phyloP scores from a whole-genome alignment of 139 green algal species.

The Picochlorum sp. region DNA sequence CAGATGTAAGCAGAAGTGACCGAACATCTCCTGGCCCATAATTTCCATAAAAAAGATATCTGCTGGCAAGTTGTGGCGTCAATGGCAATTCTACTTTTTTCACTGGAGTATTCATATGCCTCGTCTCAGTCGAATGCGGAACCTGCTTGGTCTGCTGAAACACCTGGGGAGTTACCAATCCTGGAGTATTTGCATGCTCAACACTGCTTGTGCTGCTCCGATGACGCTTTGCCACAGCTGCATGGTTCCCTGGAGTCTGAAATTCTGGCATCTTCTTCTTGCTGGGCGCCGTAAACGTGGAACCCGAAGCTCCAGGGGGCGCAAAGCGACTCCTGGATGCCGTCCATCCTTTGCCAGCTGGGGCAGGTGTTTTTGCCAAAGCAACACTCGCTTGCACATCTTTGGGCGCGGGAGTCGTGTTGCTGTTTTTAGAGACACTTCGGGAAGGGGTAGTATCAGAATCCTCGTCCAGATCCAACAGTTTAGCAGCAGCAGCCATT shows the following conservation, averaged over 20 bases:
- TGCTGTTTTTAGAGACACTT: not conserved
- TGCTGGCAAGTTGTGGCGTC: not conserved
- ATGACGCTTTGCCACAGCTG: too few relatives aligned
- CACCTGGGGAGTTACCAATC: too few relatives aligned
- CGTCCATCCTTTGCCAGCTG: not conserved
- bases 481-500: not conserved
- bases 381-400: not conserved
- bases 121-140: too few relatives aligned
- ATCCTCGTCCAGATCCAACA: constrained; percentile 1
- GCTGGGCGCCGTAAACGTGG: not conserved
- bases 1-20: constrained; percentile 27
- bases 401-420: not conserved
- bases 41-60: constrained; percentile 1
- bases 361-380: not conserved
- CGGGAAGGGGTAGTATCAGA: not conserved
- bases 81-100: not conserved
- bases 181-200: too few relatives aligned
- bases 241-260: too few relatives aligned
- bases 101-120: not conserved
- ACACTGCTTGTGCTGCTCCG: too few relatives aligned
- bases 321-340: not conserved
- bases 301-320: not conserved
- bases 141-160: too few relatives aligned
- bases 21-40: constrained; percentile 11
- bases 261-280: too few relatives aligned